Percentiles rank a stretch among this genome's conserved stretches.
phyloP scores from a whole-genome alignment of 169 alveolate species.

The Plasmodium gaboni region DNA sequence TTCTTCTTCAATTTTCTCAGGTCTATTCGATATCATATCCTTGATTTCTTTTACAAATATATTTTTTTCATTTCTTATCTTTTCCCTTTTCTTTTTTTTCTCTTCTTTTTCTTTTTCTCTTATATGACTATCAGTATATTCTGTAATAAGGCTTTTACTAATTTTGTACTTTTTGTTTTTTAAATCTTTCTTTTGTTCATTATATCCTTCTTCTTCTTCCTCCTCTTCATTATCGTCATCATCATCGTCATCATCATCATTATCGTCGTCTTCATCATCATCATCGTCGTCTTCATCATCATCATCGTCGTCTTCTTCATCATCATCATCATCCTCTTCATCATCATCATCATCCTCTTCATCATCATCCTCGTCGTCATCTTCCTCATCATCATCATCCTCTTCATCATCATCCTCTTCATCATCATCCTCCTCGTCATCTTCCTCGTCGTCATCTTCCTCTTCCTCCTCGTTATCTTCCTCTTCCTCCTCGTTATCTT shows the following conservation, averaged over 20 bases:
- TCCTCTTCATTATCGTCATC: constrained; percentile 30
- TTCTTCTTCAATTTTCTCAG: constrained; percentile 79
- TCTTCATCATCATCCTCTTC: constrained; percentile 41
- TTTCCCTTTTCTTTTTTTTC: constrained; percentile 69
- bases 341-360: constrained; percentile 14
- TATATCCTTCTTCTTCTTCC: constrained; percentile 23
- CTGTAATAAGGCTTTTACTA: constrained; percentile 75
- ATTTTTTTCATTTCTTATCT: constrained; percentile 58
- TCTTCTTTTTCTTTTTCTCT: constrained; percentile 74
- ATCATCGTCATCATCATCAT: constrained; percentile 46
- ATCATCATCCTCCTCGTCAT: constrained; percentile 3
- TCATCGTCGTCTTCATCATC: constrained; percentile 6
- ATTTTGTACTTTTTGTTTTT: constrained; percentile 69
- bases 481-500: background rate
- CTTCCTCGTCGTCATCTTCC: constrained; percentile 8
- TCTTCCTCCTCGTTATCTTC: background rate
- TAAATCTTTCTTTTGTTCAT: background rate
- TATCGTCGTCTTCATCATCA: constrained; percentile 31
- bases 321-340: background rate
- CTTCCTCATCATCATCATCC: constrained; percentile 32
- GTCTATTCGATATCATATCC: constrained; percentile 70
- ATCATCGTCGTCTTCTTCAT: background rate
- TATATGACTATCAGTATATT: constrained; percentile 77
- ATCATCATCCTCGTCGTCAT: background rate
- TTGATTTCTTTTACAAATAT: constrained; percentile 61